Base-by-base conservation (phyloP, 306 rosid species). In the Pyrus pyrifolia region DNA sequence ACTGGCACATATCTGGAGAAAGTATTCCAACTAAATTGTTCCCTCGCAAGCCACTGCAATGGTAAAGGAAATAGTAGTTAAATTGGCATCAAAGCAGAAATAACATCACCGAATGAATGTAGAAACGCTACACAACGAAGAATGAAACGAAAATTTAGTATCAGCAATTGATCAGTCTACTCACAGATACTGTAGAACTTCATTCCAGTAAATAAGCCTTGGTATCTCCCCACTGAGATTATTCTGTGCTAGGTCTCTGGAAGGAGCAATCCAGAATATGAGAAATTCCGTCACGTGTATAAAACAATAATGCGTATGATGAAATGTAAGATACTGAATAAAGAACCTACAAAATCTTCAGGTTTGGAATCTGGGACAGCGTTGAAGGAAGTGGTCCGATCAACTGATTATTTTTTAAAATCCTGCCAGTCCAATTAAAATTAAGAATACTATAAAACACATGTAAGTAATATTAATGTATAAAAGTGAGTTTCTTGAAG, bases 371-470 rank as follows among this genome's bases (percentile, higher is more conserved):
- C 91, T 96, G 99, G 79, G 99, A 92, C 78, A 96, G 78, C 6
- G 99, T 93, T 55, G 98, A 96, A 67, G 99, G 99, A 68, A 96
- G 88, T 38, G 99, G 97, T 30, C 99, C 99, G 73, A 91, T 89
- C 73, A 96, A 76, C 51, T 87, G 89, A 70, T 96, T 96, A 63
- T 88, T 93, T 55, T 91, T 96, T 87, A 96, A 85, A 80, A 86
- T 58, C 80, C 99, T 96, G 82, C 79, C 31, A 73, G 27, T n/a
- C 65, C 27, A 70, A 44, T 9, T 11, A 5, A 22, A 57, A 23
- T 6, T 30, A 55, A 29, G 64, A 58, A 18, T 5, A 31, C 57
- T 12, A 45, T 57, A 67, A 40, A 81, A 40, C 55, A 67, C 18
- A 21, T 57, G 11, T 10, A 3, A 58, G 4, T 3, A 3, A 19